Evolutionary conservation across 768 basidiomycete genomes (phyloP).

Genomic region (Lentinula edodes): DNA sequence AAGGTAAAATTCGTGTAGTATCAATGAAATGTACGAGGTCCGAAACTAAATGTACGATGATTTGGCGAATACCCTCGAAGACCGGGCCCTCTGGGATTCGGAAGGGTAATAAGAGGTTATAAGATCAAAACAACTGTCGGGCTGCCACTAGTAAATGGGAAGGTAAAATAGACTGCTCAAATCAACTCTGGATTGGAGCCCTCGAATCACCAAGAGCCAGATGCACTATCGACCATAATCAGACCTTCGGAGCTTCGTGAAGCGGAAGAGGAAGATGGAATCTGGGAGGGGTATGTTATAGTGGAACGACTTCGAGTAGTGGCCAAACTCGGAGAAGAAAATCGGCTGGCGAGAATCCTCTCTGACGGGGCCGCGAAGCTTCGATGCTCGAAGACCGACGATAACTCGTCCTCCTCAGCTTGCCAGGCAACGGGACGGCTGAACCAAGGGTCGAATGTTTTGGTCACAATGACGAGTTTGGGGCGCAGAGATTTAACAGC

Average conservation of each 20-base stretch:
- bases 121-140: no score
- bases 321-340: background rate
- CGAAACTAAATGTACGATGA: no score
- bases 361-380: background rate
- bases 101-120: no score
- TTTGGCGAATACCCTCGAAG: no score
- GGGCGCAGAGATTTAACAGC: background rate
- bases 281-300: background rate
- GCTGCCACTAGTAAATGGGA: no score
- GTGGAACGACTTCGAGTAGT: background rate
- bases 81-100: no score
- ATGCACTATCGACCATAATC: background rate
- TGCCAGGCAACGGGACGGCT: background rate
- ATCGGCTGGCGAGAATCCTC: background rate
- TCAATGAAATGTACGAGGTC: no score
- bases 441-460: background rate
- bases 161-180: background rate
- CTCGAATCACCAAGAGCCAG: background rate
- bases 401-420: background rate
- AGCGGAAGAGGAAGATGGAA: constrained; percentile 9
- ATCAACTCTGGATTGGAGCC: background rate
- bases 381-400: no score
- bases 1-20: background rate
- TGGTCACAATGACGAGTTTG: background rate
- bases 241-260: background rate